phyloP scores from a whole-genome alignment of 768 basidiomycete species.

The Trametes villosa region DNA sequence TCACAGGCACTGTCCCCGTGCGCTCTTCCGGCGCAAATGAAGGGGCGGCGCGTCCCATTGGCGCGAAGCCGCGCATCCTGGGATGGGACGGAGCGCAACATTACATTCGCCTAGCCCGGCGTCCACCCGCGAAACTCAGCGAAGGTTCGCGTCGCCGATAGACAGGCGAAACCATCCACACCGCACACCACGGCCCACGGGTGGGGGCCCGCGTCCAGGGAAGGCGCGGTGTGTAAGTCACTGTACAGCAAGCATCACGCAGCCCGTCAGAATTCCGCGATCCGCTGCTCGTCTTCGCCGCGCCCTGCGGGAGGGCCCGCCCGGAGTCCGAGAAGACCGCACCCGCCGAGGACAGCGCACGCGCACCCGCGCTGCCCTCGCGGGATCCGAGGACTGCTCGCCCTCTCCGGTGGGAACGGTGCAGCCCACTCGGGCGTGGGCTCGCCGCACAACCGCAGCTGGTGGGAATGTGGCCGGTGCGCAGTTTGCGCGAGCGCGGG shows the following conservation, averaged over 20 bases:
- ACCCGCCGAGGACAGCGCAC: background rate
- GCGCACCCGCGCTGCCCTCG: constrained; percentile 5
- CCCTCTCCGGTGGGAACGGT: constrained; percentile 2
- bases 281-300: too few species aligned
- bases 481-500: background rate
- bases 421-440: background rate
- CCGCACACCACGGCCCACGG: background rate
- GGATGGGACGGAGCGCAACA: background rate
- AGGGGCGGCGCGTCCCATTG: background rate
- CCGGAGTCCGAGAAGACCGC: constrained; percentile 11
- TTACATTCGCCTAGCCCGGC: too few species aligned
- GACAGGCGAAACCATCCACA: constrained; percentile 10
- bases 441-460: background rate
- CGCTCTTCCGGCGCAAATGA: background rate
- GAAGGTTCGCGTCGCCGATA: constrained; percentile 17
- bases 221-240: too few species aligned
- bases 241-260: too few species aligned
- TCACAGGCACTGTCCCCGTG: background rate
- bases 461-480: background rate
- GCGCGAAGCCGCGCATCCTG: background rate
- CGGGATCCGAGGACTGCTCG: background rate
- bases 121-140: constrained; percentile 9
- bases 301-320: too few species aligned
- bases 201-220: too few species aligned
- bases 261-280: constrained; percentile 16